Evolutionary conservation across 345 rosid genomes (phyloP).

Genomic region (Euphorbia tirucalli): DNA sequence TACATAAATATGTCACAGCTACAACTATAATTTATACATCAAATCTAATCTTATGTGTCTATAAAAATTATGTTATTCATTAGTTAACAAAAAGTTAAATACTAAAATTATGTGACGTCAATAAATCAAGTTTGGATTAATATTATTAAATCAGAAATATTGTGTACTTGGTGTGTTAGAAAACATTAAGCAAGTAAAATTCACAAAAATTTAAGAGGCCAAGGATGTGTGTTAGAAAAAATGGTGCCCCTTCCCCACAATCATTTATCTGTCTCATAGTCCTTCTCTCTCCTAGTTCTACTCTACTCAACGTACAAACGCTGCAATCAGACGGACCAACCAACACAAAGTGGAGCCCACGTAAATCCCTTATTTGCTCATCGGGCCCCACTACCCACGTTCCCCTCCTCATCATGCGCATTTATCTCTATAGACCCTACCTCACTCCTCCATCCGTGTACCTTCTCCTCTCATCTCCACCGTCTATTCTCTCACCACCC

Average conservation of each 20-base stretch:
- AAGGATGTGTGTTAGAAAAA: no score
- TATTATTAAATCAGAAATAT: no score
- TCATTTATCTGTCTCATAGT: neutral
- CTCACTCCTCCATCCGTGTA: constrained; percentile 10
- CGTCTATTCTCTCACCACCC: neutral
- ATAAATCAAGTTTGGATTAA: no score
- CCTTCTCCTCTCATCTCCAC: constrained; percentile 8
- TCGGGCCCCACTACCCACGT: constrained; percentile 20
- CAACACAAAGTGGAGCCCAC: constrained; percentile 23
- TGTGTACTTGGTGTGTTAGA: no score
- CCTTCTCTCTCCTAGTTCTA: constrained; percentile 12
- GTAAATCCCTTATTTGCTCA: neutral
- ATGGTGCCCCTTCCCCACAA: neutral
- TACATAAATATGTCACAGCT: no score
- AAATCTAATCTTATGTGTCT: no score
- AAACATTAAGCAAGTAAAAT: no score
- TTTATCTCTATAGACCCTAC: constrained; percentile 11
- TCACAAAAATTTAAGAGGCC: no score
- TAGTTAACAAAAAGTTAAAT: no score
- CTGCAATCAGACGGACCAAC: constrained; percentile 35
- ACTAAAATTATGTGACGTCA: no score
- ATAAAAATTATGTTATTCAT: no score
- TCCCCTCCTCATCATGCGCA: constrained; percentile 25
- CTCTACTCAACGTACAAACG: constrained; percentile 24
- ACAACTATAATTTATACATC: no score